phyloP scores from a whole-genome alignment of 2,329 filamentous ascomycete genomes.

The Exophiala lecanii-corni region DNA sequence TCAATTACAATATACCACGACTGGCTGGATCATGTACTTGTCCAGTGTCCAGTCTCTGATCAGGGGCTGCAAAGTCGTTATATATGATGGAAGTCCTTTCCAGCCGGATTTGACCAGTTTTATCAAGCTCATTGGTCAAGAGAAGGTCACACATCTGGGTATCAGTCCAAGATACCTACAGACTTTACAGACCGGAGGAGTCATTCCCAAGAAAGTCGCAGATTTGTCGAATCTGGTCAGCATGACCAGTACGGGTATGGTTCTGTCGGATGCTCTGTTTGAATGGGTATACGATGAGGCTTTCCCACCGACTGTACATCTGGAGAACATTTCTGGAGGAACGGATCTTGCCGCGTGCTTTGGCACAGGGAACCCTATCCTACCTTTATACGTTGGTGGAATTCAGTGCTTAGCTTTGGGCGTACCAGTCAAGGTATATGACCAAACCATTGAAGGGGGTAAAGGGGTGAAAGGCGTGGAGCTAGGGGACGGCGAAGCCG shows the following conservation, averaged over 20 bases:
- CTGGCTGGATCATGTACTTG: conserved; percentile 83
- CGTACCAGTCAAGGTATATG: conserved; percentile 56
- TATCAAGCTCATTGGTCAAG: conserved; percentile 57
- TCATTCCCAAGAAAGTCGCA: conserved; percentile 58
- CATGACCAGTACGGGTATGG: conserved; percentile 76
- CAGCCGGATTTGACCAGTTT: conserved; percentile 62
- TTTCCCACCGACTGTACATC: conserved; percentile 63
- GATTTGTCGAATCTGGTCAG: conserved; percentile 58
- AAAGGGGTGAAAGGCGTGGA: conserved; percentile 44
- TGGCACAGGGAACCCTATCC: conserved; percentile 58
- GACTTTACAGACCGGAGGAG: conserved; percentile 61
- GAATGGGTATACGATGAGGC: conserved; percentile 73
- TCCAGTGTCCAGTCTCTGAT: conserved; percentile 55
- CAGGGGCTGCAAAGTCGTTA: conserved; percentile 56
- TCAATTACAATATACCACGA: conserved; percentile 60
- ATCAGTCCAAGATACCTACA: conserved; percentile 72
- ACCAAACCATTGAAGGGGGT: conserved; percentile 41
- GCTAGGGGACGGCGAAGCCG: conserved; percentile 60
- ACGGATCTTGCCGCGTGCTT: conserved; percentile 53
- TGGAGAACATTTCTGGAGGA: conserved; percentile 41
- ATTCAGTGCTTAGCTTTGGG: conserved; percentile 52
- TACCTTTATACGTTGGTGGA: conserved; percentile 59
- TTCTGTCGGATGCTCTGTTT: conserved; percentile 69
- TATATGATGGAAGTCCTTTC: conserved; percentile 85
- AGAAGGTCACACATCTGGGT: conserved; percentile 67